Conservation (phyloP, 345 rosid species). For the Ricinus communis region DNA sequence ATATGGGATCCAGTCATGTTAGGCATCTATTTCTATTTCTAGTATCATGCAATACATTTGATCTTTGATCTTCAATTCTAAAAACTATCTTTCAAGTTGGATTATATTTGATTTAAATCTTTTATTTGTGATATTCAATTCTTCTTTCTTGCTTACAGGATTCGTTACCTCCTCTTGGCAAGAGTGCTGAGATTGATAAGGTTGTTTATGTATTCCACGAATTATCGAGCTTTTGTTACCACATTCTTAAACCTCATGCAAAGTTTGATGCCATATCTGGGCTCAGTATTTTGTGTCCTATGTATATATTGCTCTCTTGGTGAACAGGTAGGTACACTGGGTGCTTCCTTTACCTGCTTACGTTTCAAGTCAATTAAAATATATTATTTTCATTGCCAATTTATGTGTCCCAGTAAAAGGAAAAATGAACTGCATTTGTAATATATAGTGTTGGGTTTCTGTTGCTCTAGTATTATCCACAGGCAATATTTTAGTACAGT, state of each 20-base stretch:
- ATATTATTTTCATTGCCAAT: conserved; percentile 10
- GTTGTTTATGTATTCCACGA: conserved; percentile 69
- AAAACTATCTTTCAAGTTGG: too few relatives aligned
- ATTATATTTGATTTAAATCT: background rate
- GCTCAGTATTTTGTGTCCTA: conserved; percentile 77
- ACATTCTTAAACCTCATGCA: conserved; percentile 89
- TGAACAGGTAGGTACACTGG: conserved; percentile 69
- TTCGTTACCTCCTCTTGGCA: conserved; percentile 95
- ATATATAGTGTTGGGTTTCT: too few relatives aligned
- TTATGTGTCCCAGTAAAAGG: conserved; percentile 1
- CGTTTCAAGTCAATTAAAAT: background rate
- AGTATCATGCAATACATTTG: background rate
- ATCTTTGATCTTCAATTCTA: background rate
- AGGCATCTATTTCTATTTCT: background rate
- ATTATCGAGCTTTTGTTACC: conserved; percentile 83
- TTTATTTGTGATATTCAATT: conserved; percentile 1
- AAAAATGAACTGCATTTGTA: background rate
- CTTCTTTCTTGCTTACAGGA: conserved; percentile 54
- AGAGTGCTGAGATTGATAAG: conserved; percentile 91
- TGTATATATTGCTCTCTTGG: conserved; percentile 95
- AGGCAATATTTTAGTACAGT: background rate
- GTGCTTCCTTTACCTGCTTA: conserved; percentile 2
- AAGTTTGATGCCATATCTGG: conserved; percentile 93
- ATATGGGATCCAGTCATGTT: too few relatives aligned
- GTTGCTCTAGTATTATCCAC: background rate